Percentiles rank a stretch among this genome's conserved stretches.
These are phyloP conservation scores for Metschnikowia chrysomelidarum DNA, from an alignment of 805 yeast genomes.

Conservation along the genomic window DNA sequence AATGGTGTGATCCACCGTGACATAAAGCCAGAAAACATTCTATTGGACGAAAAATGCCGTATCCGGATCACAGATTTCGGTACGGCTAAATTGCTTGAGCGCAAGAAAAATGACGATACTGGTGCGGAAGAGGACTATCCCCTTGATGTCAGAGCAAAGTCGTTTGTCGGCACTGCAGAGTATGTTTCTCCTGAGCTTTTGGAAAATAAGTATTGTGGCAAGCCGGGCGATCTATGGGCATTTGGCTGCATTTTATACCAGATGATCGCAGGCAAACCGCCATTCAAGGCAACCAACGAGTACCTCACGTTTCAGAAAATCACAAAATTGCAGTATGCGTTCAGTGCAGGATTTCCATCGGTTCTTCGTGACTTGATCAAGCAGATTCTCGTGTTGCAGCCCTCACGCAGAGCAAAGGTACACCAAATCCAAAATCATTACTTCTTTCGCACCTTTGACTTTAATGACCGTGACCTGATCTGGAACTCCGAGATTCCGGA, in stretches of 20 bases:
- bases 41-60: constrained; percentile 58
- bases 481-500: constrained; percentile 73
- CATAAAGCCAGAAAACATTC: constrained; percentile 78
- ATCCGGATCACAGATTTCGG: constrained; percentile 82
- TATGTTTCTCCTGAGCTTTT: constrained; percentile 80
- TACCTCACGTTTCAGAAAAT: constrained; percentile 80
- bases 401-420: constrained; percentile 60
- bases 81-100: constrained; percentile 72
- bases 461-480: constrained; percentile 60
- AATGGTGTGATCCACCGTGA: constrained; percentile 81
- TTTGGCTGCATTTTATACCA: constrained; percentile 59
- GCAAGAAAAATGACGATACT: constrained; percentile 37
- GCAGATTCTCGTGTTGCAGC: constrained; percentile 67
- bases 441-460: constrained; percentile 69
- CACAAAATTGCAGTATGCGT: constrained; percentile 76
- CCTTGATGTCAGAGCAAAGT: constrained; percentile 64
- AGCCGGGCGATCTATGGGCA: constrained; percentile 62
- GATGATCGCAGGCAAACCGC: constrained; percentile 68
- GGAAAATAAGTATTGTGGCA: constrained; percentile 67
- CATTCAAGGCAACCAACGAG: constrained; percentile 81
- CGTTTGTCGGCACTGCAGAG: constrained; percentile 86
- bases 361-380: constrained; percentile 63
- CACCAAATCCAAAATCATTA: constrained; percentile 59
- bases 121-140: constrained; percentile 50
- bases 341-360: constrained; percentile 56